These are phyloP conservation scores for Hypoxylon fragiforme DNA, from an alignment of 495 filamentous ascomycete genomes.

Conservation along the genomic window DNA sequence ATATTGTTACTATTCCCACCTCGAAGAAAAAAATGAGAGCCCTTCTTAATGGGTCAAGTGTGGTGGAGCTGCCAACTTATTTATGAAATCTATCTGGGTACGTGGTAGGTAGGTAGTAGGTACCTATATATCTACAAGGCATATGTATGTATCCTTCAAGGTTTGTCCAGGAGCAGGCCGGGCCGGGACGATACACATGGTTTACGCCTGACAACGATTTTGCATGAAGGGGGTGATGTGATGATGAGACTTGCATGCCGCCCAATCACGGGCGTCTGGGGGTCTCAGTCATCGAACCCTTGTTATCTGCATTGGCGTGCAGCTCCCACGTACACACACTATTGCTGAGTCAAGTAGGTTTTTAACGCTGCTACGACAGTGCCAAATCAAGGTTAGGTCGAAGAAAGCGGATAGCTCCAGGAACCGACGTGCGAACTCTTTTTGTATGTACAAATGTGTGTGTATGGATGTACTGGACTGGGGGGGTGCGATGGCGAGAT, in stretches of 20 bases:
- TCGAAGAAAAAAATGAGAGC: too few species aligned
- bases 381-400: conserved; percentile 15
- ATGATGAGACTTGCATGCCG: conserved; percentile 29
- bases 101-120: too few species aligned
- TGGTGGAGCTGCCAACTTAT: conserved; percentile 21
- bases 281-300: conserved; percentile 19
- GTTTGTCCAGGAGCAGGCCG: conserved; percentile 13
- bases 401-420: conserved; percentile 20
- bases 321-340: conserved; percentile 22
- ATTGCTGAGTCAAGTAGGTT: conserved; percentile 26
- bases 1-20: not conserved
- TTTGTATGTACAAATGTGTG: not conserved
- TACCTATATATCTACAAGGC: too few species aligned
- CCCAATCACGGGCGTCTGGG: conserved; percentile 26
- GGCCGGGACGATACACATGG: conserved; percentile 20
- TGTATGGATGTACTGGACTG: conserved; percentile 6
- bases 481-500: conserved; percentile 24
- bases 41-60: too few species aligned
- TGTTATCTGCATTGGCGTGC: conserved; percentile 16
- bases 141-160: conserved; percentile 1
- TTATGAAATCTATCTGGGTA: too few species aligned
- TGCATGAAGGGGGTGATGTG: conserved; percentile 31
- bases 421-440: conserved; percentile 17
- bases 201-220: conserved; percentile 14
- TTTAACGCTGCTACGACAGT: conserved; percentile 5